Evolutionary conservation across 2,329 filamentous ascomycete species (phyloP).

Genomic region (Seiridium cupressi): DNA sequence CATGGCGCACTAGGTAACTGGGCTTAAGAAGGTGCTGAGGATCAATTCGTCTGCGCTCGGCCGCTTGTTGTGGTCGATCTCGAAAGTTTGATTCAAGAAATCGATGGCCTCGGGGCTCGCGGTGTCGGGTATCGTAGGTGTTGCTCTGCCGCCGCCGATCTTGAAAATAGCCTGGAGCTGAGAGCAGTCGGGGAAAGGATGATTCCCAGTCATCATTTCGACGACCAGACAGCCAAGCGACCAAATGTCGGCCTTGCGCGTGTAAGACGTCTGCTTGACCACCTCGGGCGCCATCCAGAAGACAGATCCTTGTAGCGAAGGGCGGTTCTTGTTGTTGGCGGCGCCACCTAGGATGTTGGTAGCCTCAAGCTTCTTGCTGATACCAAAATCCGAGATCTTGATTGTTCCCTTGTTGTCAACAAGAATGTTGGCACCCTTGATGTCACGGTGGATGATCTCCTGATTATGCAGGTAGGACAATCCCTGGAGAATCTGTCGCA

Average conservation of each 20-base stretch:
- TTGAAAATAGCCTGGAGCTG: constrained; percentile 99
- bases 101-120: constrained; percentile 80
- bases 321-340: constrained; percentile 65
- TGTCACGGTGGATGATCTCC: constrained; percentile 97
- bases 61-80: constrained; percentile 89
- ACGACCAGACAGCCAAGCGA: constrained; percentile 94
- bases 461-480: constrained; percentile 89
- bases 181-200: constrained; percentile 95
- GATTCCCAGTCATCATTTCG: constrained; percentile 97
- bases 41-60: constrained; percentile 91
- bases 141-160: constrained; percentile 84
- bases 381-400: constrained; percentile 99
- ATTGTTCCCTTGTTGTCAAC: constrained; percentile 99
- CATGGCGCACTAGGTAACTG: constrained; percentile 52
- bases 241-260: constrained; percentile 98
- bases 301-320: constrained; percentile 91
- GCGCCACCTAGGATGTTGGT: constrained; percentile 75
- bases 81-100: constrained; percentile 88
- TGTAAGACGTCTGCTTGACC: constrained; percentile 96
- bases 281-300: constrained; percentile 99
- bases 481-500: constrained; percentile 90
- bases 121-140: constrained; percentile 83
- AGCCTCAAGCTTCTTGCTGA: constrained; percentile 95
- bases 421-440: constrained; percentile 98
- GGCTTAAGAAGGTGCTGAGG: constrained; percentile 76